These are phyloP conservation scores for Nelumbo lutea DNA, from an alignment of 164 flowering plant genomes.

Conservation along the genomic window DNA sequence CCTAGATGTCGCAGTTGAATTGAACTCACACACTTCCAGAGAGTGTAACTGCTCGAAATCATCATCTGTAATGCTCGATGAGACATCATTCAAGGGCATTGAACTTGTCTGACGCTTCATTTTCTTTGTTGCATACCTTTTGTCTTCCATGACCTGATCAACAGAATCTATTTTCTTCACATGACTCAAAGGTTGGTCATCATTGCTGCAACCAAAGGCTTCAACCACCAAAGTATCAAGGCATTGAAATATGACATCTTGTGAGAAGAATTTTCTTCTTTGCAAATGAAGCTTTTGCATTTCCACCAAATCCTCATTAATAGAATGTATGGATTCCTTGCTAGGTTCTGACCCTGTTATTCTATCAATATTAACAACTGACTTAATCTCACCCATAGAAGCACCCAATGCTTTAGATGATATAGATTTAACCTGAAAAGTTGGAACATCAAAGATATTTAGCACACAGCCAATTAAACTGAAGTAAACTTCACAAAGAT, in stretches of 20 bases:
- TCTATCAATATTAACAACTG: conserved; percentile 80
- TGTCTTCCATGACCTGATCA: too few species aligned
- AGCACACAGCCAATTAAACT: not conserved
- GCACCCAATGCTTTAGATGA: conserved; percentile 60
- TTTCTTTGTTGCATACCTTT: conserved; percentile 52
- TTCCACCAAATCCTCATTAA: conserved; percentile 93
- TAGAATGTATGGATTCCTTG: conserved; percentile 88
- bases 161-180: too few species aligned
- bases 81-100: conserved; percentile 60
- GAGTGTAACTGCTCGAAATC: conserved; percentile 42
- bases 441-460: not conserved
- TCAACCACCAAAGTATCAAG: too few species aligned
- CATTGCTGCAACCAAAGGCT: too few species aligned
- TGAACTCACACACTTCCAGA: conserved; percentile 62
- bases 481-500: not conserved
- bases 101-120: conserved; percentile 80
- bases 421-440: conserved; percentile 63
- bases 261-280: conserved; percentile 58
- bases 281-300: conserved; percentile 85
- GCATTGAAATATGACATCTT: conserved; percentile 30
- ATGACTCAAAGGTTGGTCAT: too few species aligned
- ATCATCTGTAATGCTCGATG: conserved; percentile 66
- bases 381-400: conserved; percentile 72
- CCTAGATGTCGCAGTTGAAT: conserved; percentile 80
- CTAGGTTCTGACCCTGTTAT: conserved; percentile 92